These are phyloP conservation scores for Hippophae gyantsensis DNA, from an alignment of 306 rosid genomes.

Conservation along the genomic window DNA sequence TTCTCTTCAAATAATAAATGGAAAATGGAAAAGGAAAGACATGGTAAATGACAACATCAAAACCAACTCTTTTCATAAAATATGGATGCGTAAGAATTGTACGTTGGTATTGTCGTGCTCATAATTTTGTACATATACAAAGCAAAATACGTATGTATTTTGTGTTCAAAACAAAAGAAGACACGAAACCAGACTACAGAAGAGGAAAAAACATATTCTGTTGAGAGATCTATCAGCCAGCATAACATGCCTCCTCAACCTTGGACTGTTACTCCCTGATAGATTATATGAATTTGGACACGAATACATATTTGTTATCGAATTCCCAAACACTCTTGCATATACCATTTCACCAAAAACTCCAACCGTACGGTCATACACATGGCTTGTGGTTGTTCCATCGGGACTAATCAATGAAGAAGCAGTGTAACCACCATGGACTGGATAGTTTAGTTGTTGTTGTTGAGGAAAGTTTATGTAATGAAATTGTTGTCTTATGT, in stretches of 20 bases:
- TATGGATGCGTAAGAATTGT: no score
- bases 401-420: slow-evolving; percentile 28
- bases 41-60: no score
- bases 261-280: slow-evolving; percentile 38
- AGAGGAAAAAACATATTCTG: slow-evolving; percentile 64
- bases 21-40: no score
- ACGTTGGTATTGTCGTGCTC: no score
- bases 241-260: slow-evolving; percentile 61
- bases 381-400: slow-evolving; percentile 7
- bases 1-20: no score
- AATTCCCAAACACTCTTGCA: slow-evolving; percentile 67
- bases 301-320: slow-evolving; percentile 42
- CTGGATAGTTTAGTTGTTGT: slow-evolving; percentile 29
- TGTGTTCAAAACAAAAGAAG: slow-evolving; percentile 52
- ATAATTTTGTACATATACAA: no score
- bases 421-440: slow-evolving; percentile 12
- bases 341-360: slow-evolving; percentile 60
- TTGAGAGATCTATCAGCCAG: slow-evolving; percentile 59
- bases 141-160: background rate
- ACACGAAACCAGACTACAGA: slow-evolving; percentile 57
- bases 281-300: slow-evolving; percentile 51
- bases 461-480: slow-evolving; percentile 23
- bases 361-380: slow-evolving; percentile 22
- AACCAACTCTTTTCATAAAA: no score
- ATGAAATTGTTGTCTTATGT: slow-evolving; percentile 25